Conservation (phyloP, 768 basidiomycete genomes). For the Sutorius australiensis region DNA sequence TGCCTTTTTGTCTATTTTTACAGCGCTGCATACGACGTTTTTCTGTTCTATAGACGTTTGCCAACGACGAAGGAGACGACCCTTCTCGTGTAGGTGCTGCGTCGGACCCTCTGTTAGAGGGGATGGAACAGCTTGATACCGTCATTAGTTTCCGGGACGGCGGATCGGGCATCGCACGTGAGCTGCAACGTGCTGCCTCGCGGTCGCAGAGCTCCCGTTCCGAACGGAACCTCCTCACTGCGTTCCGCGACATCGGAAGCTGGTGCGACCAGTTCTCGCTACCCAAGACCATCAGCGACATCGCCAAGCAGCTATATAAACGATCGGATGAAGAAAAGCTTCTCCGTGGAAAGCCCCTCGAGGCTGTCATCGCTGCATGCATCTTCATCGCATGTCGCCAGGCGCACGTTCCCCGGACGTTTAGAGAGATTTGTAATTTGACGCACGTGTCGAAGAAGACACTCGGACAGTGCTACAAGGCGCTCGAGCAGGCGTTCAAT, state of each 20-base stretch:
- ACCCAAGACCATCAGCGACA: constrained; percentile 90
- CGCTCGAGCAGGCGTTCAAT: constrained; percentile 85
- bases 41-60: constrained; percentile 75
- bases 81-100: constrained; percentile 99
- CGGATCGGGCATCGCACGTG: constrained; percentile 85
- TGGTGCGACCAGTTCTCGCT: constrained; percentile 97
- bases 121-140: constrained; percentile 91
- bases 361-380: constrained; percentile 94
- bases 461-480: constrained; percentile 90
- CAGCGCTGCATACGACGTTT: constrained; percentile 22
- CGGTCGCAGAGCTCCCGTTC: constrained; percentile 74
- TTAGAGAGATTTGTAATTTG: constrained; percentile 91
- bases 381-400: constrained; percentile 97
- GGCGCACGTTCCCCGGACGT: constrained; percentile 92
- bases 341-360: constrained; percentile 84
- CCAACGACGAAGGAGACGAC: constrained; percentile 98
- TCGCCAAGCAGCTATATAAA: constrained; percentile 96
- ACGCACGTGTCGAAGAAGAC: constrained; percentile 94
- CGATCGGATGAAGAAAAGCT: constrained; percentile 95
- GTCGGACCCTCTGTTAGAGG: constrained; percentile 88
- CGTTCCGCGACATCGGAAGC: constrained; percentile 86
- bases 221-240: constrained; percentile 81
- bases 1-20: constrained; percentile 13
- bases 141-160: constrained; percentile 95
- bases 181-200: constrained; percentile 89